These are phyloP conservation scores for Vitis cinerea DNA, from an alignment of 164 flowering plant species.

Conservation along the genomic window DNA sequence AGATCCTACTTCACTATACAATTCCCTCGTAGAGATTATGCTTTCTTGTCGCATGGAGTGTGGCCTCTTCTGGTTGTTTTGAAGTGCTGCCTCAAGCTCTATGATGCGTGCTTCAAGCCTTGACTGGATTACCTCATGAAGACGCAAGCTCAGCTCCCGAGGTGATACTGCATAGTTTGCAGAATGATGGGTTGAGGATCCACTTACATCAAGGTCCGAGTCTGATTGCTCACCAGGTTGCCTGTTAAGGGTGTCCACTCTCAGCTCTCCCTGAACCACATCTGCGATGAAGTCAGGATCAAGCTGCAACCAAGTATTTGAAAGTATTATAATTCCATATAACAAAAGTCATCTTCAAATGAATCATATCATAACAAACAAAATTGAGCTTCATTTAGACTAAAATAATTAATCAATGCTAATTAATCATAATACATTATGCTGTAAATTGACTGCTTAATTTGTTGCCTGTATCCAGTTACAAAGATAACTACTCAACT, in stretches of 20 bases:
- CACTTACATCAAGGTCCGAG: constrained; percentile 17
- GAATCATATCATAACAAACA: not conserved
- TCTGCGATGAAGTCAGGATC: constrained; percentile 16
- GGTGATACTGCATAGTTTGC: constrained; percentile 56
- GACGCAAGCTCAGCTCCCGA: constrained; percentile 59
- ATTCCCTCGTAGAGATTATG: constrained; percentile 15
- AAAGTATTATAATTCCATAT: not conserved
- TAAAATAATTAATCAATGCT: too few species aligned
- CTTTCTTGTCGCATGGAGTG: constrained; percentile 28
- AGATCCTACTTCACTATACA: constrained; percentile 24
- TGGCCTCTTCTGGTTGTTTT: constrained; percentile 38
- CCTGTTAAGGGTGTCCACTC: constrained; percentile 5
- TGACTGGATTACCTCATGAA: constrained; percentile 68
- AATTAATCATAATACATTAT: too few species aligned
- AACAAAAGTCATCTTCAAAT: not conserved
- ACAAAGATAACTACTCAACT: too few species aligned
- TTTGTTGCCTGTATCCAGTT: too few species aligned
- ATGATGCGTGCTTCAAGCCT: constrained; percentile 60
- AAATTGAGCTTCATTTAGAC: not conserved
- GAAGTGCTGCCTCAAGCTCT: constrained; percentile 68
- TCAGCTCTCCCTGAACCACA: constrained; percentile 19
- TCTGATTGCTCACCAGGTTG: constrained; percentile 3
- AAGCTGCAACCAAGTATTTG: constrained; percentile 9
- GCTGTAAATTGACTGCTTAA: too few species aligned
- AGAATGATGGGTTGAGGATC: constrained; percentile 16